Evolutionary conservation across 768 basidiomycete species (phyloP).

Genomic region (Lactarius hengduanensis): DNA sequence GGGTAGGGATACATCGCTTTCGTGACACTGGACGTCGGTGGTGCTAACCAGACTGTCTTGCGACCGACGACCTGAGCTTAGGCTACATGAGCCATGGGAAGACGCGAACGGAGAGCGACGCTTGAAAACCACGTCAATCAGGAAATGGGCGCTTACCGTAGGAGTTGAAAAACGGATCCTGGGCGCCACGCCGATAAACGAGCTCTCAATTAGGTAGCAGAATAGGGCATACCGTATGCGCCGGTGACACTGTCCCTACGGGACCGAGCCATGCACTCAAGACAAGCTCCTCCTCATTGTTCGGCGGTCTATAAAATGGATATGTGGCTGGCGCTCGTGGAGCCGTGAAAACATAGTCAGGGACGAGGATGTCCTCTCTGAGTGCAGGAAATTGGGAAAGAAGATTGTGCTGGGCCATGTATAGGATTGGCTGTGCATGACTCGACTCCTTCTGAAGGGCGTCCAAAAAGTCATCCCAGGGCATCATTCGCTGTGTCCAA

Average conservation of each 20-base stretch:
- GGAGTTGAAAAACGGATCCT: slow-evolving; percentile 95
- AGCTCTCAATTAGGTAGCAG: slow-evolving; percentile 10
- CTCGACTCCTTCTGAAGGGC: slow-evolving; percentile 36
- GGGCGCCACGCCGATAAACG: slow-evolving; percentile 16
- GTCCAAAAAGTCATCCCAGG: slow-evolving; percentile 73
- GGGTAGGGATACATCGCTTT: slow-evolving; percentile 60
- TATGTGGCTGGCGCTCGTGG: slow-evolving; percentile 44
- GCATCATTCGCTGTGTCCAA: slow-evolving; percentile 81
- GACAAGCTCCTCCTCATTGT: slow-evolving; percentile 61
- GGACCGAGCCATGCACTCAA: slow-evolving; percentile 86
- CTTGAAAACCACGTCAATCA: background rate
- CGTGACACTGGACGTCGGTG: slow-evolving; percentile 48
- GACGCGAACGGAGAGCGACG: background rate
- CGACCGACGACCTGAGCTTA: slow-evolving; percentile 84
- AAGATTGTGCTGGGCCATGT: slow-evolving; percentile 91
- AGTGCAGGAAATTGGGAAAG: slow-evolving; percentile 81
- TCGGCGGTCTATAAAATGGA: slow-evolving; percentile 60
- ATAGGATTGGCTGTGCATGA: slow-evolving; percentile 44
- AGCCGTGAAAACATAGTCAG: slow-evolving; percentile 83
- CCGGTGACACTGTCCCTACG: slow-evolving; percentile 75
- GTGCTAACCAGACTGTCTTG: slow-evolving; percentile 92
- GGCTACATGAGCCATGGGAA: slow-evolving; percentile 3
- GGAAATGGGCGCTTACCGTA: slow-evolving; percentile 56
- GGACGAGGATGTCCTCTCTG: slow-evolving; percentile 70
- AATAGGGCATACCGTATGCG: slow-evolving; percentile 70